Percentiles rank a stretch among this genome's conserved stretches.
These are phyloP conservation scores for Mycena haematopus DNA, from an alignment of 768 basidiomycete genomes.

Conservation along the genomic window DNA sequence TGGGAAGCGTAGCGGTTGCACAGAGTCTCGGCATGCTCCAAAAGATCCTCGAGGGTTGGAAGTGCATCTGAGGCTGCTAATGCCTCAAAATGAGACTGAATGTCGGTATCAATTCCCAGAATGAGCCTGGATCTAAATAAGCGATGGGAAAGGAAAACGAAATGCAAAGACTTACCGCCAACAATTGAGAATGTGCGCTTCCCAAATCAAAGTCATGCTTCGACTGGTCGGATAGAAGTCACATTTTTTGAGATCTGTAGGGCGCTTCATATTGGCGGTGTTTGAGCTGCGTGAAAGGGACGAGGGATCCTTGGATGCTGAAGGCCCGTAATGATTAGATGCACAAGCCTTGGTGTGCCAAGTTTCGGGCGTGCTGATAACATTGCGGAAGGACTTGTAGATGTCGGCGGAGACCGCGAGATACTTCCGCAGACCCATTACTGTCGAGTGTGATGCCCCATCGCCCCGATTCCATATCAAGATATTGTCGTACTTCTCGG, in stretches of 20 bases:
- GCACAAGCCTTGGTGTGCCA: not conserved
- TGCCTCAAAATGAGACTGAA: no score
- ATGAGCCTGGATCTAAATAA: no score
- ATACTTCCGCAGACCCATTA: not conserved
- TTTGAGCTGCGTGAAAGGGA: slow-evolving; percentile 20
- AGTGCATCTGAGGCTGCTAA: no score
- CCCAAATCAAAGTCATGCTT: not conserved
- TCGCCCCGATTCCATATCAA: not conserved
- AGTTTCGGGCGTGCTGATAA: not conserved
- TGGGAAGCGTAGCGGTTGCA: no score
- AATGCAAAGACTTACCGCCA: slow-evolving; percentile 39
- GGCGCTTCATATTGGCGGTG: slow-evolving; percentile 18
- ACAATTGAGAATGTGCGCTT: slow-evolving; percentile 39
- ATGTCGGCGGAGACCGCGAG: not conserved
- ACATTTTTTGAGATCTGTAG: slow-evolving; percentile 10
- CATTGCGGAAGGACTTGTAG: not conserved
- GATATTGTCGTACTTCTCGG: not conserved
- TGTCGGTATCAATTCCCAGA: no score
- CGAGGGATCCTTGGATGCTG: slow-evolving; percentile 20
- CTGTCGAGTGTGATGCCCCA: not conserved
- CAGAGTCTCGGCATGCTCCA: no score
- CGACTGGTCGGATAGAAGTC: slow-evolving; percentile 22
- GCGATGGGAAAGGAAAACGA: no score
- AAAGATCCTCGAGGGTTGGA: no score
- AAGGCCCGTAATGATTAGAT: slow-evolving; percentile 24